A percentile compares a stretch with the other conserved stretches of the same genome.
phyloP scores from a whole-genome alignment of 345 rosid species.

The Leavenworthia alabamica region DNA sequence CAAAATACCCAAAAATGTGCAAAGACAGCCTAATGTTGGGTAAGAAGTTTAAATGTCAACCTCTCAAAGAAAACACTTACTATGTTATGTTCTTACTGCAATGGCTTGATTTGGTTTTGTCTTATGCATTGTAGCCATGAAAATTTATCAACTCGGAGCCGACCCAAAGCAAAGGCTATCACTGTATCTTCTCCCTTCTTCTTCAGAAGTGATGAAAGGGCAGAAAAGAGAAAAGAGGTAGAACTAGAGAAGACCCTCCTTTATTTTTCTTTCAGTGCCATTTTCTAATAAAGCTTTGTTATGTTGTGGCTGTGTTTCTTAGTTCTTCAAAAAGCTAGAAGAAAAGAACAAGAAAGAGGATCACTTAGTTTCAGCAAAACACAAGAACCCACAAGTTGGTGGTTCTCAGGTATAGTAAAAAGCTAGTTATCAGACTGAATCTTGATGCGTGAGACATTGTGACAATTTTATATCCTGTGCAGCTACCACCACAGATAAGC shows the following conservation, averaged over 20 bases:
- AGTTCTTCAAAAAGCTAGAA: constrained; percentile 64
- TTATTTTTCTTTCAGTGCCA: background rate
- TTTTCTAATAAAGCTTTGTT: background rate
- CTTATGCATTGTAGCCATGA: constrained; percentile 33
- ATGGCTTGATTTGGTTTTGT: background rate
- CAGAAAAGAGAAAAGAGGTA: constrained; percentile 80
- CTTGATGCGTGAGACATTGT: no score
- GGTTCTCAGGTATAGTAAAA: constrained; percentile 6
- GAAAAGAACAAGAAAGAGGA: constrained; percentile 43
- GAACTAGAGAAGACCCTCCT: background rate
- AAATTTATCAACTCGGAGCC: constrained; percentile 34
- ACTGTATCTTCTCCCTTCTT: constrained; percentile 50
- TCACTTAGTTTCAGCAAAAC: background rate
- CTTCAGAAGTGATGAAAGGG: constrained; percentile 83
- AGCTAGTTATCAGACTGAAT: no score
- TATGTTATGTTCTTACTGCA: background rate
- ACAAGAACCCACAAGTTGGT: constrained; percentile 8
- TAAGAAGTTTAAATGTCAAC: constrained; percentile 23
- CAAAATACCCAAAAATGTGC: constrained; percentile 28
- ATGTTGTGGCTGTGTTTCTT: constrained; percentile 14
- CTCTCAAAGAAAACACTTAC: no score
- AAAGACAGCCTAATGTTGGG: constrained; percentile 30
- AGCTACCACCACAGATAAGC: no score
- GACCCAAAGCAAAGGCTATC: constrained; percentile 40
- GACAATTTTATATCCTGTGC: no score